Percentiles rank a stretch among this genome's conserved stretches.
Evolutionary conservation across 1,284 basidiomycete species (phyloP).

Genomic region (Naganishia cerealis): DNA sequence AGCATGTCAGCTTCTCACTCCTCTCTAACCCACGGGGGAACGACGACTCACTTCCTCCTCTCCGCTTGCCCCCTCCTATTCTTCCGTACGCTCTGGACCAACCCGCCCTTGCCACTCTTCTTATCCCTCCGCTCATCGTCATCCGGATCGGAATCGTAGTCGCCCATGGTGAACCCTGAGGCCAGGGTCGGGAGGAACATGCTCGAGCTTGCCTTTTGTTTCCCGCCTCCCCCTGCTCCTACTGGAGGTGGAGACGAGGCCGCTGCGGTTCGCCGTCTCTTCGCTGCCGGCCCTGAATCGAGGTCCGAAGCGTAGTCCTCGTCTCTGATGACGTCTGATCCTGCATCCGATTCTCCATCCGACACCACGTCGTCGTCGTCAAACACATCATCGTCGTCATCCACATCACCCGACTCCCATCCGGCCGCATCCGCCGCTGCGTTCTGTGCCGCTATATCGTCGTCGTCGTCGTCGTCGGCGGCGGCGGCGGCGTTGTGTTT

Average conservation of each 20-base stretch:
- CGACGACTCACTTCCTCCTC: conserved; percentile 73
- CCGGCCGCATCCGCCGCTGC: conserved; percentile 56
- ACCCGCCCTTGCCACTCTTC: conserved; percentile 55
- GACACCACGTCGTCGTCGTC: conserved; percentile 35
- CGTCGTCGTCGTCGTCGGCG: conserved; percentile 35
- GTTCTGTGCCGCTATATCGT: conserved; percentile 42
- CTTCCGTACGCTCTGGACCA: conserved; percentile 61
- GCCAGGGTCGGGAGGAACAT: conserved; percentile 85
- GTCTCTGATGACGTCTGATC: not conserved
- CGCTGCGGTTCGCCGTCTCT: conserved; percentile 29
- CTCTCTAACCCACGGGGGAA: no score
- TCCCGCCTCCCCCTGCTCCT: no score
- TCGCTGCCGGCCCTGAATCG: conserved; percentile 21
- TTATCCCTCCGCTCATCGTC: conserved; percentile 65
- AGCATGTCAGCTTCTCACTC: no score
- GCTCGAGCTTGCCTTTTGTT: not conserved
- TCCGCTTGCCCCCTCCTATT: conserved; percentile 90
- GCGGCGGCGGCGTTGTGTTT: no score
- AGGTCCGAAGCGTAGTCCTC: conserved; percentile 25
- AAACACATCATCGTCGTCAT: conserved; percentile 42
- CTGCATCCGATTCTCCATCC: conserved; percentile 18
- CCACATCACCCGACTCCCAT: conserved; percentile 63
- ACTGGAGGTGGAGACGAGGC: conserved; percentile 15
- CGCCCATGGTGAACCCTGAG: conserved; percentile 76
- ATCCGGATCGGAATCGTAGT: conserved; percentile 60